These are phyloP conservation scores for Penicillium turbatum DNA, from an alignment of 495 filamentous ascomycete species.

Conservation along the genomic window DNA sequence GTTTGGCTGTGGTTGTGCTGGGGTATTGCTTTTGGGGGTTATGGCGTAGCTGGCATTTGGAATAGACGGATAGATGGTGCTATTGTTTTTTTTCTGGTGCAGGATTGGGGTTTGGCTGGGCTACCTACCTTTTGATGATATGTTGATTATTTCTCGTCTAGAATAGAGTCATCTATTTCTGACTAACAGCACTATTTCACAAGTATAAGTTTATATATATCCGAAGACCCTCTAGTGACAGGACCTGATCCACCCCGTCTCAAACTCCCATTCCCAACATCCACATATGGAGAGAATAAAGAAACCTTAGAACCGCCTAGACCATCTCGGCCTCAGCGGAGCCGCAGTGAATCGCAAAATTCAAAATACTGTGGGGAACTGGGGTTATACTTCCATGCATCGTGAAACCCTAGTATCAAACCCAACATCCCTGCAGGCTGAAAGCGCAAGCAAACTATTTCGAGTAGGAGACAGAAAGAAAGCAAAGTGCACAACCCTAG, in stretches of 20 bases:
- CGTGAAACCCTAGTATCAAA: slow-evolving; percentile 16
- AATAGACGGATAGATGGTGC: neutral
- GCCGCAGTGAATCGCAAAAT: slow-evolving; percentile 14
- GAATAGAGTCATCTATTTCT: neutral
- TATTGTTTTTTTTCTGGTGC: neutral
- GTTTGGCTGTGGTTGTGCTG: neutral
- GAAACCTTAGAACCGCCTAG: neutral
- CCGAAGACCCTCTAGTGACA: too few species aligned
- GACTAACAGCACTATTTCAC: too few species aligned
- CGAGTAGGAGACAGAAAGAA: neutral
- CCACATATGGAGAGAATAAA: neutral
- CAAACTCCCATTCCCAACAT: neutral
- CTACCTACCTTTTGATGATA: neutral
- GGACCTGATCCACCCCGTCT: neutral
- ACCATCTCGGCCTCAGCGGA: slow-evolving; percentile 6
- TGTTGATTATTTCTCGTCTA: neutral
- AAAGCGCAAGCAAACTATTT: neutral
- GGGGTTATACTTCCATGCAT: slow-evolving; percentile 24
- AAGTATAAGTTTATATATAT: too few species aligned
- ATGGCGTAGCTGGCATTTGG: neutral
- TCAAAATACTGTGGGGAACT: slow-evolving; percentile 23
- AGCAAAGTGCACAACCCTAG: neutral
- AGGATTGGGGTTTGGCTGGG: neutral
- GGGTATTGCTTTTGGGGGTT: neutral
- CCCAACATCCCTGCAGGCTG: slow-evolving; percentile 3